These are phyloP conservation scores for Copromyces sp. DNA, from an alignment of 495 filamentous ascomycete genomes.

Conservation along the genomic window DNA sequence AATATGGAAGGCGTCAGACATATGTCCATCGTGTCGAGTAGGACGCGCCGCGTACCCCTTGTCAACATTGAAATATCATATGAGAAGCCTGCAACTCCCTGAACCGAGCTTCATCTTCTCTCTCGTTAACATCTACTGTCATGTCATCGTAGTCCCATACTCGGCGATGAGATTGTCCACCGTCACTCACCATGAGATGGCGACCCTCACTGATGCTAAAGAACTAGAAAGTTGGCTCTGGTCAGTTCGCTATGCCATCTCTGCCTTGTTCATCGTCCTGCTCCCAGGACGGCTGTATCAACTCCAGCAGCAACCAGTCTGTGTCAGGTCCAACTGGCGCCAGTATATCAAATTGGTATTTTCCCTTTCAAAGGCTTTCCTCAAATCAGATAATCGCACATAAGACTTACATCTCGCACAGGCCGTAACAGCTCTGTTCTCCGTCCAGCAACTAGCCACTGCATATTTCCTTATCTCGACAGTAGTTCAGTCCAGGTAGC, in stretches of 20 bases:
- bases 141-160: not conserved
- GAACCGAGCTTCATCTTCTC: not conserved
- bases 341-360: not conserved
- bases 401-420: not conserved
- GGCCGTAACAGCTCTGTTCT: not conserved
- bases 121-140: not conserved
- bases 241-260: not conserved
- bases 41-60: not conserved
- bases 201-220: not conserved
- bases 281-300: conserved; percentile 3
- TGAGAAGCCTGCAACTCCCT: not conserved
- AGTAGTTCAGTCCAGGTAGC: not conserved
- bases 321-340: not conserved
- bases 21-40: not conserved
- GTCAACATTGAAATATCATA: not conserved
- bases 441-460: not conserved
- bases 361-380: not conserved
- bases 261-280: conserved; percentile 5
- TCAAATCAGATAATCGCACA: not conserved
- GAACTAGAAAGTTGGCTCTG: not conserved
- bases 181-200: not conserved
- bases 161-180: not conserved
- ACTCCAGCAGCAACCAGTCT: not conserved
- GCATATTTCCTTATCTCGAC: not conserved
- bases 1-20: not conserved